Conservation (phyloP, 345 rosid species). For the Raphanus raphanistrum region DNA sequence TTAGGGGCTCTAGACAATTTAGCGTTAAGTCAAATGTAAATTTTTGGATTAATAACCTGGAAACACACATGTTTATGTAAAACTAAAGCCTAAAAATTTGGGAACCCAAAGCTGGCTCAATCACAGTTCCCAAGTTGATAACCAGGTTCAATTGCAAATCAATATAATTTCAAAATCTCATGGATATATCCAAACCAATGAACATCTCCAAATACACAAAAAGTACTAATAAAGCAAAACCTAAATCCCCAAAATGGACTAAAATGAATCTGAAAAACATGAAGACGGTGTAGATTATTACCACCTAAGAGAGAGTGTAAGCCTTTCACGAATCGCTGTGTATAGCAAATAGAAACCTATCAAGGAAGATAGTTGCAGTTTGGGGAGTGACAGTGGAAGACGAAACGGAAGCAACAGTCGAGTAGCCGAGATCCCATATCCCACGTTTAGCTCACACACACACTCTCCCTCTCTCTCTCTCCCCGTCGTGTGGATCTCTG, state of each 20-base stretch:
- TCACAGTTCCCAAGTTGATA: neutral
- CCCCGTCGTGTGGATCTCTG: slow-evolving; percentile 36
- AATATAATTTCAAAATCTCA: neutral
- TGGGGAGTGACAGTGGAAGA: slow-evolving; percentile 40
- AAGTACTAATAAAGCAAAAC: slow-evolving; percentile 7
- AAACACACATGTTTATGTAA: no score
- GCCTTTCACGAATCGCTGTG: neutral
- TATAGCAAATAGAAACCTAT: neutral
- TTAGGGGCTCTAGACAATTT: no score
- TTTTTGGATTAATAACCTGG: no score
- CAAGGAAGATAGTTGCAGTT: slow-evolving; percentile 28
- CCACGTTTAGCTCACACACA: slow-evolving; percentile 12
- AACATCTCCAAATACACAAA: neutral
- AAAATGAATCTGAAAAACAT: slow-evolving; percentile 19
- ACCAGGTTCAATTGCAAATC: neutral
- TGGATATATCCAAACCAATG: neutral
- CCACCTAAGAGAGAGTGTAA: slow-evolving; percentile 26
- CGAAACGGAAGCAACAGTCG: slow-evolving; percentile 23
- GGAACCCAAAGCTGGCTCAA: neutral
- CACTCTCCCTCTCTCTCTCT: no score
- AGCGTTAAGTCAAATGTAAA: no score
- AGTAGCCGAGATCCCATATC: slow-evolving; percentile 41
- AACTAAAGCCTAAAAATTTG: no score
- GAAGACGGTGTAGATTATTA: slow-evolving; percentile 5
- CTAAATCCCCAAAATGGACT: slow-evolving; percentile 32